Conservation (phyloP, 2,329 filamentous ascomycete species). For the Aureobasidium sp. region DNA sequence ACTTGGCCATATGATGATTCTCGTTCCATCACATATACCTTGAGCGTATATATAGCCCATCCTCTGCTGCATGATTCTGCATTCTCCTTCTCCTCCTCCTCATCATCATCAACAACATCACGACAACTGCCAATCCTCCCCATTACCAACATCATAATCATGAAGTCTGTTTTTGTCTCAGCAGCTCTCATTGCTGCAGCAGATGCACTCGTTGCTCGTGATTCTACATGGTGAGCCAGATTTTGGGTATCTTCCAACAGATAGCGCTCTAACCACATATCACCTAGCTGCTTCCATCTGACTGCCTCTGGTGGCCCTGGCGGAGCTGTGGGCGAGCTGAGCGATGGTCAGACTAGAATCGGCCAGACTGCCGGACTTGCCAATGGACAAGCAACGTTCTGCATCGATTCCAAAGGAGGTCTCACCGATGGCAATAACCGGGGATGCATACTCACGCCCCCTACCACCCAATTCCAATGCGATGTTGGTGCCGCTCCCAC, state of each 20-base stretch:
- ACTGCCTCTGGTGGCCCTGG: conserved; percentile 42
- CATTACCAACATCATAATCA: conserved; percentile 17
- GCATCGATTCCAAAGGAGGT: conserved; percentile 45
- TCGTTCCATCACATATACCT: neutral
- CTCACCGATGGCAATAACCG: conserved; percentile 51
- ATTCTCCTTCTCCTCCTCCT: neutral
- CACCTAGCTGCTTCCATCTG: conserved; percentile 45
- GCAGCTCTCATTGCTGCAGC: conserved; percentile 29
- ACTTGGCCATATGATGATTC: neutral
- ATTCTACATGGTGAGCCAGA: conserved; percentile 27
- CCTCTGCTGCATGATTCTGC: neutral
- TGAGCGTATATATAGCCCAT: conserved; percentile 6
- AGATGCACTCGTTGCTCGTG: conserved; percentile 32
- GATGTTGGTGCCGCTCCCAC: conserved; percentile 47
- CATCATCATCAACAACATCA: neutral
- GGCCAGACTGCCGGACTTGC: conserved; percentile 29
- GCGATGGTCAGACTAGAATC: conserved; percentile 56
- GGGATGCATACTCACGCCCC: conserved; percentile 57
- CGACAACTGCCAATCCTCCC: neutral
- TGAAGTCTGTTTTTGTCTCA: conserved; percentile 32
- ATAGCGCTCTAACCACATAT: neutral
- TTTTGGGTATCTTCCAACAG: neutral
- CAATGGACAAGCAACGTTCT: conserved; percentile 42
- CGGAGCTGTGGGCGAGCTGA: conserved; percentile 54
- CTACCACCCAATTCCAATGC: conserved; percentile 56